Base-by-base conservation (phyloP, 176 grass and related monocot species). In the Pontederia crassipes region DNA sequence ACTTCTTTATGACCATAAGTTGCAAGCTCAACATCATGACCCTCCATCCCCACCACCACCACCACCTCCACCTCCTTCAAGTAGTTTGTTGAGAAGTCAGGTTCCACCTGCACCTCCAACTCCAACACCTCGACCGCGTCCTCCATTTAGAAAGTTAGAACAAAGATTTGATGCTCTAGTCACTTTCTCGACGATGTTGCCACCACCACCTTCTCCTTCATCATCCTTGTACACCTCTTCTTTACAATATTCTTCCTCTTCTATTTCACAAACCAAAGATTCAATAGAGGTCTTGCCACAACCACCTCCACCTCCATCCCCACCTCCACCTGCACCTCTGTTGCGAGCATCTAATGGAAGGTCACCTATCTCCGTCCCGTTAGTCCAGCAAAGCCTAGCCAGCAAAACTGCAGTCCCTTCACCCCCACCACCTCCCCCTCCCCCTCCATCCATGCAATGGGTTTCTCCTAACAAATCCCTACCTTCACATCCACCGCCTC, bases 291-390 rank as follows among this genome's bases (percentile, higher is more conserved):
- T 51, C 66, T 65, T 46, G 54, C 79, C 86, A 54, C 76, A 75
- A 27, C 66, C 78, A 14, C 72, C 80, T 11, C 82, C 79, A 12
- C 79, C 80, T 17, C 78, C 65, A 59, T 58, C 60, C 13, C 52
- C 57, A 0, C 48, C 68, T 17, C 65, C 58, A 4, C 62, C 78
- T 0, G 55, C 74, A 4, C 54, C 48, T 12, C 71, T 59, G 46
- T 17, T 54, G 7, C 58, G 70, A 0, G 55, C 32, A 64, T 12
- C 57, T 32, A 47, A 15, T 54, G n/a, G 20, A 10, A 46, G 61
- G 0, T 54, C 70, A 51, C 64, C 47, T 66, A 46, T 48, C 47
- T 18, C 49, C 16, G 50, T 28, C 12, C 52, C 65, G 9, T 26
- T 15, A 20, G 27, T 20, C 8, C 9, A 6, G 24, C 57, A 4